phyloP scores from a whole-genome alignment of 139 green algal genomes.

The Coelastrella sp. region DNA sequence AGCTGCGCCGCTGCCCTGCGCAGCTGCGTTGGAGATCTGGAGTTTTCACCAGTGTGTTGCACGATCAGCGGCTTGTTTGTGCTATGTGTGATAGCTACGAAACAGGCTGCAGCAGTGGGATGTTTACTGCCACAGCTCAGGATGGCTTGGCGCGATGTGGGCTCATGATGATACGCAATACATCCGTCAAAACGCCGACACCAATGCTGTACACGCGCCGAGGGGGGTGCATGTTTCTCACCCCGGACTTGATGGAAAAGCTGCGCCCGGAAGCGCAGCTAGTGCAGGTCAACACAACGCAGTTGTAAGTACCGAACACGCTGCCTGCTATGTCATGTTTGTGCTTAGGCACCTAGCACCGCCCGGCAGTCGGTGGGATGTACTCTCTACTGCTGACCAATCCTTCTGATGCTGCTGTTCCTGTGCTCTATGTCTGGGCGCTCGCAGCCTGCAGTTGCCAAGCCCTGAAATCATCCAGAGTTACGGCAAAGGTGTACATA shows the following conservation, averaged over 20 bases:
- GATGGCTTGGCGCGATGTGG: constrained; percentile 51
- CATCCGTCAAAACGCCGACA: constrained; percentile 59
- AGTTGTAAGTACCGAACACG: constrained; percentile 67
- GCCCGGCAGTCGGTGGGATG: neutral
- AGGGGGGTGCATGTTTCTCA: constrained; percentile 66
- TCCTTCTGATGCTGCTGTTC: neutral
- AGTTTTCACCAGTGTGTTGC: neutral
- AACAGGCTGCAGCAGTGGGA: neutral
- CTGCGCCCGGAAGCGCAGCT: constrained; percentile 55
- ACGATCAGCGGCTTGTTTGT: neutral
- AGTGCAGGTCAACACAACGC: constrained; percentile 63
- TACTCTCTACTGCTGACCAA: neutral
- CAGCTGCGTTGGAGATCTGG: too few relatives aligned
- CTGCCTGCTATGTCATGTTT: too few relatives aligned
- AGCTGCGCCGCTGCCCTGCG: too few relatives aligned
- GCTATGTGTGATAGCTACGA: too few relatives aligned
- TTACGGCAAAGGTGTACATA: constrained; percentile 36
- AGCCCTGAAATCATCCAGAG: constrained; percentile 53
- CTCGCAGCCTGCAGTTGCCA: constrained; percentile 67
- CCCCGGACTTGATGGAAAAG: constrained; percentile 67
- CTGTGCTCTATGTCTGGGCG: neutral
- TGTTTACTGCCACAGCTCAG: constrained; percentile 50
- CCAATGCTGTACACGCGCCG: constrained; percentile 70
- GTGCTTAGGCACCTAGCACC: too few relatives aligned
- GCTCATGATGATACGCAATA: constrained; percentile 16